phyloP scores from a whole-genome alignment of 2,329 filamentous ascomycete genomes.

The Arthroderma sp. region DNA sequence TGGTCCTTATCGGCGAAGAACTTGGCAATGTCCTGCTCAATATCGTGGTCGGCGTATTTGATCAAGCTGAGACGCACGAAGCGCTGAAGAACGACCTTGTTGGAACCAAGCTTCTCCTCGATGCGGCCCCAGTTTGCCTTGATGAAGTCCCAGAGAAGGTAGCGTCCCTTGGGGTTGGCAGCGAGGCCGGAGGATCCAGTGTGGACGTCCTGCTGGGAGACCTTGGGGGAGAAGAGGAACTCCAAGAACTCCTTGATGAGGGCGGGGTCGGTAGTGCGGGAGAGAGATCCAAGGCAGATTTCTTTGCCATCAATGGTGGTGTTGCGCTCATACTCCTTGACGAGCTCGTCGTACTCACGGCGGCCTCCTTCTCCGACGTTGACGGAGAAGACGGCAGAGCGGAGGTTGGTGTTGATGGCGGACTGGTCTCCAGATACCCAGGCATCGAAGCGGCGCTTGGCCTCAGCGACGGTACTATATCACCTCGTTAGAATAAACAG shows the following conservation, averaged over 20 bases:
- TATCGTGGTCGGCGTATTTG: conserved; percentile 60
- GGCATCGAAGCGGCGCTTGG: conserved; percentile 65
- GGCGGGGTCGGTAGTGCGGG: conserved; percentile 55
- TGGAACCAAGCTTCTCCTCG: conserved; percentile 58
- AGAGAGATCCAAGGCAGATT: conserved; percentile 64
- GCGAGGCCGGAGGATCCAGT: conserved; percentile 62
- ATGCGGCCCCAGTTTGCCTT: conserved; percentile 71
- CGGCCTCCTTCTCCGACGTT: conserved; percentile 61
- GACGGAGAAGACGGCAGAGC: conserved; percentile 67
- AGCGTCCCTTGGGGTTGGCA: conserved; percentile 59
- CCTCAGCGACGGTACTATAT: conserved; percentile 55
- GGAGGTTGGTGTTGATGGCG: conserved; percentile 70
- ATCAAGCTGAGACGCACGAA: conserved; percentile 68
- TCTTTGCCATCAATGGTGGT: conserved; percentile 86
- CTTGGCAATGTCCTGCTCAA: conserved; percentile 60
- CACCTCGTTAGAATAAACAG: conserved; percentile 4
- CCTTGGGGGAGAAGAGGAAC: conserved; percentile 71
- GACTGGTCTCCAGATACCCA: conserved; percentile 54
- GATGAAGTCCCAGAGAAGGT: conserved; percentile 71
- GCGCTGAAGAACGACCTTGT: conserved; percentile 79
- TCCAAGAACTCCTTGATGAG: conserved; percentile 57
- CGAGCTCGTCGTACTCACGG: conserved; percentile 60
- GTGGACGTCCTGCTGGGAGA: conserved; percentile 79
- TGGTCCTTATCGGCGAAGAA: conserved; percentile 88
- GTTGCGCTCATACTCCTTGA: conserved; percentile 72